Evolutionary conservation across 129 eudicot species (phyloP).

Genomic region (Arctium lappa): DNA sequence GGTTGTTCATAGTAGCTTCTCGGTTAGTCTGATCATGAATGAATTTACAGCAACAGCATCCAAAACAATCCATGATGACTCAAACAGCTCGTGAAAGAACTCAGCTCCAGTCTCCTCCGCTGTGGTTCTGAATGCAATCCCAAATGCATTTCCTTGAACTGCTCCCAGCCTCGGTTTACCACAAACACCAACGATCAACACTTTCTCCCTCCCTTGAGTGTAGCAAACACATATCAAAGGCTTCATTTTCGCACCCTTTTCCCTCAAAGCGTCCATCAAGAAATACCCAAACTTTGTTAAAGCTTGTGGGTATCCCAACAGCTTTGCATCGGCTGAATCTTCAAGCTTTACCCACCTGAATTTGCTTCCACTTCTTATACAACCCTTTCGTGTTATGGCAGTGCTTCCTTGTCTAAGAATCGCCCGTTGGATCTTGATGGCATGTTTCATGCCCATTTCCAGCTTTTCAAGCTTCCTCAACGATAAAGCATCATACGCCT

Average conservation of each 20-base stretch:
- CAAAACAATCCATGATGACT: constrained; percentile 92
- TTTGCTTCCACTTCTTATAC: constrained; percentile 76
- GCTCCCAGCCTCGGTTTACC: constrained; percentile 95
- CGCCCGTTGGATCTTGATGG: constrained; percentile 92
- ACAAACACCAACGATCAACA: constrained; percentile 81
- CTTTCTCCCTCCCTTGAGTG: constrained; percentile 50
- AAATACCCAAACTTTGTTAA: constrained; percentile 66
- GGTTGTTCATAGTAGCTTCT: constrained; percentile 46
- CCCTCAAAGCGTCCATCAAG: constrained; percentile 82
- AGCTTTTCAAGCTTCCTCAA: constrained; percentile 70
- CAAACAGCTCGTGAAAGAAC: constrained; percentile 91
- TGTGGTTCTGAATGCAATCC: constrained; percentile 80
- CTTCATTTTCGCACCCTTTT: constrained; percentile 90
- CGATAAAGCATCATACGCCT: constrained; percentile 89
- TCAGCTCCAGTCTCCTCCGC: constrained; percentile 84
- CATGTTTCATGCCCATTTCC: constrained; percentile 78
- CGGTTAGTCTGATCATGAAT: constrained; percentile 86
- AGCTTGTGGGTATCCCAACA: constrained; percentile 71
- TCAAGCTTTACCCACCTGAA: constrained; percentile 84
- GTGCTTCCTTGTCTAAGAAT: constrained; percentile 91
- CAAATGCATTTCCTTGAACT: constrained; percentile 85
- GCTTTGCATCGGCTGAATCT: constrained; percentile 63
- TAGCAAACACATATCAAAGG: constrained; percentile 69
- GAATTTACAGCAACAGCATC: constrained; percentile 66
- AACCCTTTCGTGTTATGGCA: constrained; percentile 83